Percentiles rank a stretch among this genome's conserved stretches.
phyloP scores from a whole-genome alignment of 768 basidiomycete genomes.

The Kwoniella dendrophila region DNA sequence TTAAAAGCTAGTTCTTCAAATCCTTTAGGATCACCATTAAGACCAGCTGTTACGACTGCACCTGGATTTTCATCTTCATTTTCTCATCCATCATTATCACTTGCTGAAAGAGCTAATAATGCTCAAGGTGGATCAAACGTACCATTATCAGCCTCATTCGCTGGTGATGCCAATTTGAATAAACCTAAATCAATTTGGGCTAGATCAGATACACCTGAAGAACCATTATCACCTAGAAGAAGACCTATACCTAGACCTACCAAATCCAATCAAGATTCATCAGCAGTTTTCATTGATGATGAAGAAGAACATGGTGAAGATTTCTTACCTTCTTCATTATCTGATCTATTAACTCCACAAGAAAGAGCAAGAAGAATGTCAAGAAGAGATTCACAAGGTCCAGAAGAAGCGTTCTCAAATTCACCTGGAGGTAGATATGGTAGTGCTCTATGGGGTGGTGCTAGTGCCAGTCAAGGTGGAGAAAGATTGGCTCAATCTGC shows the following conservation, averaged over 20 bases:
- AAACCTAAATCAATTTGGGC: constrained; percentile 43
- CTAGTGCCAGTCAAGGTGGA: background rate
- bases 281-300: constrained; percentile 62
- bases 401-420: constrained; percentile 27
- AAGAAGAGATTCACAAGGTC: constrained; percentile 48
- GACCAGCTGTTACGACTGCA: constrained; percentile 40
- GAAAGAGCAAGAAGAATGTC: constrained; percentile 77
- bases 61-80: constrained; percentile 38
- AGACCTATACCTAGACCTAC: constrained; percentile 29
- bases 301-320: constrained; percentile 66
- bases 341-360: constrained; percentile 83
- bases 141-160: constrained; percentile 50
- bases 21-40: constrained; percentile 28
- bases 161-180: constrained; percentile 25
- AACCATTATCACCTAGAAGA: constrained; percentile 36
- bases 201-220: constrained; percentile 35
- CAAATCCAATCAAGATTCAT: constrained; percentile 19
- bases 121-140: constrained; percentile 3
- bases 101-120: too few relatives aligned
- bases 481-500: constrained; percentile 54
- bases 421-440: constrained; percentile 9
- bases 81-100: constrained; percentile 33
- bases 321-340: constrained; percentile 83
- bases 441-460: constrained; percentile 3
- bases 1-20: constrained; percentile 30